Evolutionary conservation across 2,329 filamentous ascomycete species (phyloP).

Genomic region (Beauveria asiatica): DNA sequence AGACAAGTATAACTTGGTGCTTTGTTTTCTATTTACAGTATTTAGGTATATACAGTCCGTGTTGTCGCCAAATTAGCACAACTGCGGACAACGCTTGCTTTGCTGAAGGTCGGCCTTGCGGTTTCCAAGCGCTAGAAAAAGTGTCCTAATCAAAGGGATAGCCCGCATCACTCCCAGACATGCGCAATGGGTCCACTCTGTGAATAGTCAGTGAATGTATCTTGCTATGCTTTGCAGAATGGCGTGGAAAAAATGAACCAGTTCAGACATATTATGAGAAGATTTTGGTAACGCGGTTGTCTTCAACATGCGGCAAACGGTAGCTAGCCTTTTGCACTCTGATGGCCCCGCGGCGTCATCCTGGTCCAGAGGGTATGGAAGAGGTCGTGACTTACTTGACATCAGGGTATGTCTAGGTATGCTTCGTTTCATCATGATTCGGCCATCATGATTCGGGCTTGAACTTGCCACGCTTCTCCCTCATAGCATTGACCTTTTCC

Average conservation of each 20-base stretch:
- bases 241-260: background rate
- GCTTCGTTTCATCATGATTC: constrained; percentile 23
- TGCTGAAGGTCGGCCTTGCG: background rate
- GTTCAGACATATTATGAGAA: constrained; percentile 55
- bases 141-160: background rate
- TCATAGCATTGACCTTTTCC: constrained; percentile 63
- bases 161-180: background rate
- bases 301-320: constrained; percentile 42
- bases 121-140: background rate
- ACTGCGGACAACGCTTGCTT: too few relatives aligned
- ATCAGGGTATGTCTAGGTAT: background rate
- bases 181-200: background rate
- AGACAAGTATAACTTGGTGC: background rate
- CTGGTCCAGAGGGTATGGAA: constrained; percentile 19
- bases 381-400: background rate
- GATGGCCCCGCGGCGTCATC: constrained; percentile 50
- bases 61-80: background rate
- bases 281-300: constrained; percentile 54
- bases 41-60: background rate
- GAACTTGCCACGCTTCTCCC: constrained; percentile 56
- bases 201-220: background rate
- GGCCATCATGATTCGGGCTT: constrained; percentile 35
- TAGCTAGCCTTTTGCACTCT: constrained; percentile 19
- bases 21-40: background rate
- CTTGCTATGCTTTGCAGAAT: too few relatives aligned